These are phyloP conservation scores for Daldinia vernicosa DNA, from an alignment of 495 filamentous ascomycete genomes.

Conservation along the genomic window DNA sequence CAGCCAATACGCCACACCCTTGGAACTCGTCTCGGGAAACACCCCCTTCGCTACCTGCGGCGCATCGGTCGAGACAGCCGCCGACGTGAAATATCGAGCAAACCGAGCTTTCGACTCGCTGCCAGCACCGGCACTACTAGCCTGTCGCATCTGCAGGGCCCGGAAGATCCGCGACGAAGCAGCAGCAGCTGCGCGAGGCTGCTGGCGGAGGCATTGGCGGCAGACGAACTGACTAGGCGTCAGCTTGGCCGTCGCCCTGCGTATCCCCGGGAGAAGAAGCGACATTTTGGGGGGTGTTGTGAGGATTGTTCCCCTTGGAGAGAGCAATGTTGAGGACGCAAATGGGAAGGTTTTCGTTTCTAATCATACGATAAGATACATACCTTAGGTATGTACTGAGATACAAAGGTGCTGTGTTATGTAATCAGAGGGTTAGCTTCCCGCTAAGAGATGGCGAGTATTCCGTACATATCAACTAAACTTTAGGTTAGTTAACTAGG, in stretches of 20 bases:
- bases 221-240: slow-evolving; percentile 67
- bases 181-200: slow-evolving; percentile 29
- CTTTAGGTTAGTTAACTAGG: neutral
- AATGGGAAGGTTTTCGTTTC: slow-evolving; percentile 43
- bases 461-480: no score
- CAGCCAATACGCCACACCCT: slow-evolving; percentile 88
- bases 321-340: slow-evolving; percentile 2
- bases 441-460: neutral
- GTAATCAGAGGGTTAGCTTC: neutral
- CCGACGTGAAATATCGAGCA: slow-evolving; percentile 52
- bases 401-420: neutral
- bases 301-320: slow-evolving; percentile 11
- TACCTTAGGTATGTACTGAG: no score
- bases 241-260: slow-evolving; percentile 62
- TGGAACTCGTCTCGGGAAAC: slow-evolving; percentile 78
- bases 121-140: neutral
- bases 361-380: slow-evolving; percentile 42
- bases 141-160: slow-evolving; percentile 29
- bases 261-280: slow-evolving; percentile 59
- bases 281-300: slow-evolving; percentile 50
- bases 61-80: slow-evolving; percentile 44
- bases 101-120: slow-evolving; percentile 29
- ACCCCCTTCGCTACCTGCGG: slow-evolving; percentile 31
- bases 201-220: slow-evolving; percentile 66
- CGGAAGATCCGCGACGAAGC: slow-evolving; percentile 46